Percentiles rank a stretch among this genome's conserved stretches.
Evolutionary conservation across 441 rosid genomes (phyloP).

Genomic region (Arabidopsis lyrata): DNA sequence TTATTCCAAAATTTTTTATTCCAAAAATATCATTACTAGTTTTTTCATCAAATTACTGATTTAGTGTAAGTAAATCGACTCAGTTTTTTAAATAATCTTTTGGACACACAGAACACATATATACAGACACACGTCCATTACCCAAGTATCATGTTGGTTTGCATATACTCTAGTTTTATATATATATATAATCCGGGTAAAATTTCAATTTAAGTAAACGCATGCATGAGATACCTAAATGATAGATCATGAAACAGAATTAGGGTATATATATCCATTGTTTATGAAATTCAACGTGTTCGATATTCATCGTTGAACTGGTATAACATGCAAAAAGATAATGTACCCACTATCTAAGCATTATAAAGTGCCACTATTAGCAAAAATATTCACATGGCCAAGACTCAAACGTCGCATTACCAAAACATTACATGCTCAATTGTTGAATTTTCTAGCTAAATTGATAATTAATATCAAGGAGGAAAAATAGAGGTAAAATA

Average conservation of each 20-base stretch:
- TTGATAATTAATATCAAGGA: neutral
- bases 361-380: slow-evolving; percentile 31
- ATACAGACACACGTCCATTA: neutral
- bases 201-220: neutral
- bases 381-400: slow-evolving; percentile 38
- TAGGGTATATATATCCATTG: neutral
- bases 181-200: neutral
- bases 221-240: slow-evolving; percentile 1
- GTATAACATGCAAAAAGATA: slow-evolving; percentile 39
- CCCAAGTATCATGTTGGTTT: neutral
- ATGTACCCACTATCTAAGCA: slow-evolving; percentile 44
- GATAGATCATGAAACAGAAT: slow-evolving; percentile 15
- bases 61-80: no score
- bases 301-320: slow-evolving; percentile 26
- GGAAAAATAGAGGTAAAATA: slow-evolving; percentile 4
- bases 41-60: no score
- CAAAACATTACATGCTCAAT: slow-evolving; percentile 31
- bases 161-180: neutral
- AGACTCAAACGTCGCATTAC: slow-evolving; percentile 32
- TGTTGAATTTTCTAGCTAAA: no score
- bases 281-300: slow-evolving; percentile 21
- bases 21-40: no score
- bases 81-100: neutral
- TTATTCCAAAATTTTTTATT: no score
- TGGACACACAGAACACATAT: neutral